Conservation (phyloP, 768 basidiomycete genomes). For the Tricholoma bakamatsutake region DNA sequence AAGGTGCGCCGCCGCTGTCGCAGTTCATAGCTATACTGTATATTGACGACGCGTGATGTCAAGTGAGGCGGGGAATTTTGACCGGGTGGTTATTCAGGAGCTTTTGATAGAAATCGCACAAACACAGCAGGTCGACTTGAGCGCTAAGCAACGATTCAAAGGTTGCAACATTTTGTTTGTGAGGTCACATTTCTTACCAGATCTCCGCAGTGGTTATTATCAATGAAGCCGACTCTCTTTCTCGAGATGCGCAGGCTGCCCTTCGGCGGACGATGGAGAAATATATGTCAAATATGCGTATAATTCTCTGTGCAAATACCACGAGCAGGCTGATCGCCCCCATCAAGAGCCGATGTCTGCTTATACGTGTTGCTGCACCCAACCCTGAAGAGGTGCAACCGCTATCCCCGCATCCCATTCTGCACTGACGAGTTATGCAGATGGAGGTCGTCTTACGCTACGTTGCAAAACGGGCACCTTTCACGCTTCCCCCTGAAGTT, state of each 20-base stretch:
- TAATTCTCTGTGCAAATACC: constrained; percentile 94
- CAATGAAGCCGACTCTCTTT: constrained; percentile 93
- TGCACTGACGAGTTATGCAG: constrained; percentile 31
- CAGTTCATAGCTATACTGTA: neutral
- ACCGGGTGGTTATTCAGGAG: constrained; percentile 93
- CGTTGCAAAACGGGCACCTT: constrained; percentile 76
- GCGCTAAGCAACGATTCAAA: constrained; percentile 95
- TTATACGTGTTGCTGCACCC: constrained; percentile 91
- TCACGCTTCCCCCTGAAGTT: constrained; percentile 76
- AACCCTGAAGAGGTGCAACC: constrained; percentile 59
- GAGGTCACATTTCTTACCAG: neutral
- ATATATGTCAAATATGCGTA: constrained; percentile 96
- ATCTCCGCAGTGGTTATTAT: constrained; percentile 80
- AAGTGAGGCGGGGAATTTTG: constrained; percentile 95
- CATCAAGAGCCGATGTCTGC: constrained; percentile 90
- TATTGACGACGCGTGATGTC: neutral
- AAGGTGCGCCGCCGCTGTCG: constrained; percentile 46
- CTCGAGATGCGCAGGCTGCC: constrained; percentile 95
- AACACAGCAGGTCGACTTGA: constrained; percentile 96
- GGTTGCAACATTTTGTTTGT: constrained; percentile 38
- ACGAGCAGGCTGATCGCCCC: constrained; percentile 95
- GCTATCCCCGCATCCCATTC: neutral
- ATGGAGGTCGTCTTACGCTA: constrained; percentile 73
- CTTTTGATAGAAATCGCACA: constrained; percentile 97
- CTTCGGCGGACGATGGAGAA: constrained; percentile 98